Evolutionary conservation across 805 yeast genomes (phyloP), one percentile per base, ranked within the genome.

Genomic region (Starmerella apicola): DNA sequence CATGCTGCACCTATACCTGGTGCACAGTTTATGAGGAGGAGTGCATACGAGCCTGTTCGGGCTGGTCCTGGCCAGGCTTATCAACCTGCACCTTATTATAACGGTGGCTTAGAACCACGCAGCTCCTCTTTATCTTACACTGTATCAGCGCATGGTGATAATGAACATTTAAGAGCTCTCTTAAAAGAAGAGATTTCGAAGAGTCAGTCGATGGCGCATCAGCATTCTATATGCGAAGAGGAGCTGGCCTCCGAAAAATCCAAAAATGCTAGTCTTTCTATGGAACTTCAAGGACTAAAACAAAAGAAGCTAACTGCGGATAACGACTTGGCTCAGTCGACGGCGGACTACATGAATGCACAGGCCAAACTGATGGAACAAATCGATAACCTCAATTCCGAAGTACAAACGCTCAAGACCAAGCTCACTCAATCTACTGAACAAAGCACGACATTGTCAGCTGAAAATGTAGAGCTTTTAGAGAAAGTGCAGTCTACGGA

Each of bases 341-440:
- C 53, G 10, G 52, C 50, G 38, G 54, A 52, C 31, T 46, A 50
- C 36, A 50, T 57, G 48, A 46, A 45, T 47, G 51, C 54, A 38
- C 58, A 43, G 49, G 47, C 48, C 25, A 43, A 37, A 50, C 55
- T 45, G 45, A 41, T 42, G 39, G 52, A 39, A 42, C 43, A 43
- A 32, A 43, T 47, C 2, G 41, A 43, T 12, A 21, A 24, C 19
- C 51, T 49, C 22, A 51, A 41, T 34, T 50, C 47, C 24, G 55
- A 49, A 35, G 37, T 51, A 28, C 34, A 42, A n/a, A 6, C 23
- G 10, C 47, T 50, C 7, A 40, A 37, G 29, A 20, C 36, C 8
- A 38, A 40, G 36, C 43, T 42, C 18, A 33, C 38, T 4, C 39
- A 32, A 27, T 23, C 40, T 16, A 38, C 32, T 22, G 36, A 18